These are phyloP conservation scores for Trametes cinnabarina DNA, from an alignment of 768 basidiomycete genomes.

Conservation along the genomic window DNA sequence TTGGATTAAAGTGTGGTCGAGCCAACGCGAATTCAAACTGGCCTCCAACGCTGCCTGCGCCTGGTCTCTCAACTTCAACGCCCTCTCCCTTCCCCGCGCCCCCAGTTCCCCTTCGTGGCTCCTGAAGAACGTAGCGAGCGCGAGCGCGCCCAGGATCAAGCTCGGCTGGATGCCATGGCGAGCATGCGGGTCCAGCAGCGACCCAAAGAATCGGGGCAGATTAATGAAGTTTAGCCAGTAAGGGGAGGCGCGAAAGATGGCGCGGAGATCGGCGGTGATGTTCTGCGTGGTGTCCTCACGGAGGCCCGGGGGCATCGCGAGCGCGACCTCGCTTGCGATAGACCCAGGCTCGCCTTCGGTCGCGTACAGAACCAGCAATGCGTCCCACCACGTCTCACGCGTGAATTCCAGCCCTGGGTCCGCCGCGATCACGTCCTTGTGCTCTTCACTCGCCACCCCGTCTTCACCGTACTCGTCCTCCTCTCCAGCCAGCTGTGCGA, in stretches of 20 bases:
- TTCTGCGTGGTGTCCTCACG: constrained; percentile 45
- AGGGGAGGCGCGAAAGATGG: constrained; percentile 61
- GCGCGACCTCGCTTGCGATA: constrained; percentile 4
- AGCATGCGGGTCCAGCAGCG: constrained; percentile 52
- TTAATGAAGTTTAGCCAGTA: constrained; percentile 78
- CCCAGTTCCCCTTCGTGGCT: constrained; percentile 59
- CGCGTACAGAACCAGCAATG: constrained; percentile 54
- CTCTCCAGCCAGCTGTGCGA: not conserved
- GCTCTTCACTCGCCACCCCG: not conserved
- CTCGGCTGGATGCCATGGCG: constrained; percentile 65
- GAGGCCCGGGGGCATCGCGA: constrained; percentile 29
- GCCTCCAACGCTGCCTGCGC: constrained; percentile 71
- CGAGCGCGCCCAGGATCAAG: constrained; percentile 58
- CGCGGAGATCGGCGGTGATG: constrained; percentile 57
- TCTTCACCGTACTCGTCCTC: constrained; percentile 4
- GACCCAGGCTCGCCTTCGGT: not conserved
- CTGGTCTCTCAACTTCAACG: constrained; percentile 60
- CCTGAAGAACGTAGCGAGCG: constrained; percentile 66
- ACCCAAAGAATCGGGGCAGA: constrained; percentile 62
- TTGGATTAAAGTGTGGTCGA: constrained; percentile 72
- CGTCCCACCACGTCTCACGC: constrained; percentile 81
- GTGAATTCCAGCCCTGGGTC: constrained; percentile 66
- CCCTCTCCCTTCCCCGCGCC: constrained; percentile 49
- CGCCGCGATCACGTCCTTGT: constrained; percentile 21
- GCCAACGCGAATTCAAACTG: constrained; percentile 66